These are phyloP conservation scores for Lagenidium sp. DNA, from an alignment of 352 stramenopile species.

Conservation along the genomic window DNA sequence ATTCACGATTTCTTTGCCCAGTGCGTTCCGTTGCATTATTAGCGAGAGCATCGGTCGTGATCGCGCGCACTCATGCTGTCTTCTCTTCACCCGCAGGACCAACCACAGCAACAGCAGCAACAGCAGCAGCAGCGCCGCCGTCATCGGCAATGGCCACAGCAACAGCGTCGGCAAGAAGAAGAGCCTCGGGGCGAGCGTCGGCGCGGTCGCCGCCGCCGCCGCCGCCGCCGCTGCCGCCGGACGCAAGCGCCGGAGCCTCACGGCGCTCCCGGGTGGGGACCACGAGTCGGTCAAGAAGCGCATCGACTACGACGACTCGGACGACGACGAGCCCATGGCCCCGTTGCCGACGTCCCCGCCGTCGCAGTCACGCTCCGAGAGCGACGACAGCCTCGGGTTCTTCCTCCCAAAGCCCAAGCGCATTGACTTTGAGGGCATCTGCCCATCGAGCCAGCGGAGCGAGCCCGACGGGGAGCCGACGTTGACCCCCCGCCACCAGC, in stretches of 20 bases:
- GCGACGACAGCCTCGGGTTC: not conserved
- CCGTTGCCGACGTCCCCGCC: constrained; percentile 39
- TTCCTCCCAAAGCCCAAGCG: constrained; percentile 55
- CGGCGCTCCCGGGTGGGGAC: constrained; percentile 6
- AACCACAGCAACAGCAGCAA: too few relatives aligned
- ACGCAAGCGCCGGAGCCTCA: constrained; percentile 17
- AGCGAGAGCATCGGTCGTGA: too few relatives aligned
- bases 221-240: constrained; percentile 12
- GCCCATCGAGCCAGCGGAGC: constrained; percentile 48
- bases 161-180: too few relatives aligned
- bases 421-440: constrained; percentile 58
- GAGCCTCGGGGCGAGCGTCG: not conserved
- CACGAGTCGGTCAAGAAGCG: constrained; percentile 51
- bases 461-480: constrained; percentile 58
- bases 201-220: not conserved
- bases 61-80: too few relatives aligned
- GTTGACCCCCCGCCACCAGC: not conserved
- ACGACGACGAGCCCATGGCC: constrained; percentile 28
- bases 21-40: too few relatives aligned
- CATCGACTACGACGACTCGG: constrained; percentile 65
- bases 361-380: not conserved
- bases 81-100: too few relatives aligned
- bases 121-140: too few relatives aligned
- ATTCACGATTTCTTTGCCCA: constrained; percentile 83
- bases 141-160: too few relatives aligned